These are phyloP conservation scores for Fusarium sp. DNA, from an alignment of 2,329 filamentous ascomycete genomes.

Conservation along the genomic window DNA sequence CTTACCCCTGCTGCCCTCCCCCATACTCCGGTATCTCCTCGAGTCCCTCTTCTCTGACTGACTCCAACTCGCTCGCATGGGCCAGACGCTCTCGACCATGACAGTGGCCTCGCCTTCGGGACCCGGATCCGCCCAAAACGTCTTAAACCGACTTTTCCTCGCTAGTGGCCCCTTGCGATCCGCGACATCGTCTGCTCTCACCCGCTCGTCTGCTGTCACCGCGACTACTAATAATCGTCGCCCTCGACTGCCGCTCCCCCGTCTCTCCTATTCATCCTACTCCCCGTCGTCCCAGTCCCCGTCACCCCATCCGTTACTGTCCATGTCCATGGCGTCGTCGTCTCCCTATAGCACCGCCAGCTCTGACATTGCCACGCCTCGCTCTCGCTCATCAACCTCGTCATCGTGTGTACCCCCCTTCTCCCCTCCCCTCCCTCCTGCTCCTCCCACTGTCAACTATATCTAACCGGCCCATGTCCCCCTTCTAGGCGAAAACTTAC, in stretches of 20 bases:
- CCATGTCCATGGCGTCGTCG: conserved; percentile 48
- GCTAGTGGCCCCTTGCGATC: conserved; percentile 46
- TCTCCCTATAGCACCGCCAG: conserved; percentile 59
- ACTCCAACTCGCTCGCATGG: conserved; percentile 34
- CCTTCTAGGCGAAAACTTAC: conserved; percentile 62
- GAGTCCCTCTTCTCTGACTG: conserved; percentile 28
- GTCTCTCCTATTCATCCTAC: conserved; percentile 40
- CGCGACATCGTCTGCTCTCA: conserved; percentile 43
- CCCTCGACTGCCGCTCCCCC: conserved; percentile 42
- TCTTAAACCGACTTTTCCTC: conserved; percentile 52
- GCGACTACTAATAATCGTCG: conserved; percentile 47
- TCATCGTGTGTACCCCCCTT: conserved; percentile 59
- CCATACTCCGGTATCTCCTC: conserved; percentile 39
- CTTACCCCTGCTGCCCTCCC: conserved; percentile 34
- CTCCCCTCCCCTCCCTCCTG: conserved; percentile 51
- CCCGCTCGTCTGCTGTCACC: conserved; percentile 38
- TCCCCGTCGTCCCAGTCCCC: conserved; percentile 21
- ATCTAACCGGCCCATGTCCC: conserved; percentile 63
- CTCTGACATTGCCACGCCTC: conserved; percentile 66
- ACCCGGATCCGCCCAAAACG: conserved; percentile 45
- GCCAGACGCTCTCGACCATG: conserved; percentile 45
- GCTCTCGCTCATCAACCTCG: conserved; percentile 60
- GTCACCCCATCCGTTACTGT: conserved; percentile 41
- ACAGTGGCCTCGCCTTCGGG: conserved; percentile 43
- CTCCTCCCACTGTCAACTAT: conserved; percentile 58